Evolutionary conservation across 2,329 filamentous ascomycete species (phyloP), one percentile per base, ranked within the genome.

Genomic region (Verticillium nubilum): DNA sequence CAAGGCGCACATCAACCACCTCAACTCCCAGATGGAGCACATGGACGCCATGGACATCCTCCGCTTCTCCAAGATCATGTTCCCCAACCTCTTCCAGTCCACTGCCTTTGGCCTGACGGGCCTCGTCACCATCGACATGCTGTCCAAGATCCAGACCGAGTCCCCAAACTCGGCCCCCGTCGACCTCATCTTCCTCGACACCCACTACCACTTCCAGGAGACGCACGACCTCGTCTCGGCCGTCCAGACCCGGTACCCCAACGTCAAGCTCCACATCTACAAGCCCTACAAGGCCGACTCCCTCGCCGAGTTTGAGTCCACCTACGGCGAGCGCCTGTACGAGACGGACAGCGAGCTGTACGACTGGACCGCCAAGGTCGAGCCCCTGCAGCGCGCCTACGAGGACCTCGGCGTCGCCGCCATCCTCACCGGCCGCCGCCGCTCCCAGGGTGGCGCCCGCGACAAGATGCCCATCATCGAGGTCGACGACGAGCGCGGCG

Each of bases 361-460:
- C 77, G 95, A 99, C 82, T 98, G 91, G 83, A 82, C 95, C 63
- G 95, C 93, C 78, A 99, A 99, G 81, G 95, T 99, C 55, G 95
- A 99, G 80, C 95, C 95, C 17, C 91, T 93, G 59, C 88, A 97
- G 77, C 87, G 95, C 62, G 92, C 95, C 6, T 98, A 97, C 76
- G 81, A 87, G 19, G 89, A 96, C 64, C 85, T 98, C 61, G 86
- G 90, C 68, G 93, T 98, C 59, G 89, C 90, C 60, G 95, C 95
- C 58, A 91, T 98, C 57, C 82, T 99, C 65, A 99, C 95, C 53
- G 95, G 95, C 58, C 91, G 95, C 61, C 86, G 95, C 63, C 87
- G 91, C 66, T 96, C 91, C 64, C 95, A 99, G 77, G 95, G 95
- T 63, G 94, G 92, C 64, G 92, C 95, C 79, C 90, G 95, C 61